Evolutionary conservation across 805 yeast genomes (phyloP).

Genomic region (Lachancea quebecensis): DNA sequence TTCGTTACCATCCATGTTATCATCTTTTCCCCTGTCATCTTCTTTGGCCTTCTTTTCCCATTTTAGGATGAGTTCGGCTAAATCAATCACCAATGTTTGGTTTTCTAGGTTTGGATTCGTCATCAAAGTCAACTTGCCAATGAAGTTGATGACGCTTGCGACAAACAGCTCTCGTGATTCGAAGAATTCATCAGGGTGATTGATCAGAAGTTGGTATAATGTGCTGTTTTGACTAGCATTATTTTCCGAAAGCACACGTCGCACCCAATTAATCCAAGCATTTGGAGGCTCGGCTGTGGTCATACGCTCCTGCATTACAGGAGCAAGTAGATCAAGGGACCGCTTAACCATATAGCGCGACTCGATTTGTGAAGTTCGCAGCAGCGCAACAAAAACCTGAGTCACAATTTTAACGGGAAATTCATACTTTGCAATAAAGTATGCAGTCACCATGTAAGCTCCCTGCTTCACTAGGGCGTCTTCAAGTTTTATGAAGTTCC

Average conservation of each 20-base stretch:
- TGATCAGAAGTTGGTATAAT: slow-evolving; percentile 82
- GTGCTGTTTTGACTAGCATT: slow-evolving; percentile 80
- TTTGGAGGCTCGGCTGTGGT: slow-evolving; percentile 41
- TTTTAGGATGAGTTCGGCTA: slow-evolving; percentile 73
- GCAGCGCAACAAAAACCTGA: slow-evolving; percentile 84
- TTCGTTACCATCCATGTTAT: slow-evolving; percentile 3
- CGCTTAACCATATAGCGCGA: slow-evolving; percentile 77
- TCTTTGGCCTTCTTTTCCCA: slow-evolving; percentile 65
- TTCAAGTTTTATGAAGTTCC: slow-evolving; percentile 87
- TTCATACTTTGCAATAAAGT: slow-evolving; percentile 80
- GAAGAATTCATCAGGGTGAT: slow-evolving; percentile 77
- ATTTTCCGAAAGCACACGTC: slow-evolving; percentile 85
- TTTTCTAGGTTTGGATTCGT: slow-evolving; percentile 75
- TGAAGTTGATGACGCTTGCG: slow-evolving; percentile 81
- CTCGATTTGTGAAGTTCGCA: slow-evolving; percentile 80
- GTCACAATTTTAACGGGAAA: slow-evolving; percentile 85
- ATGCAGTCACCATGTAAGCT: slow-evolving; percentile 82
- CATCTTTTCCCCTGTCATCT: slow-evolving; percentile 1
- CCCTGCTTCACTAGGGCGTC: slow-evolving; percentile 86
- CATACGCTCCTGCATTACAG: slow-evolving; percentile 69
- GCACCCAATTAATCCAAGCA: slow-evolving; percentile 90
- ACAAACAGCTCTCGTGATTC: slow-evolving; percentile 84
- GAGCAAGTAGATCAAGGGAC: slow-evolving; percentile 82
- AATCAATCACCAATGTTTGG: slow-evolving; percentile 78
- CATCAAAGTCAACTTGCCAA: slow-evolving; percentile 80